Base-by-base conservation (phyloP, 306 rosid genomes). In the Macrotyloma uniflorum region DNA sequence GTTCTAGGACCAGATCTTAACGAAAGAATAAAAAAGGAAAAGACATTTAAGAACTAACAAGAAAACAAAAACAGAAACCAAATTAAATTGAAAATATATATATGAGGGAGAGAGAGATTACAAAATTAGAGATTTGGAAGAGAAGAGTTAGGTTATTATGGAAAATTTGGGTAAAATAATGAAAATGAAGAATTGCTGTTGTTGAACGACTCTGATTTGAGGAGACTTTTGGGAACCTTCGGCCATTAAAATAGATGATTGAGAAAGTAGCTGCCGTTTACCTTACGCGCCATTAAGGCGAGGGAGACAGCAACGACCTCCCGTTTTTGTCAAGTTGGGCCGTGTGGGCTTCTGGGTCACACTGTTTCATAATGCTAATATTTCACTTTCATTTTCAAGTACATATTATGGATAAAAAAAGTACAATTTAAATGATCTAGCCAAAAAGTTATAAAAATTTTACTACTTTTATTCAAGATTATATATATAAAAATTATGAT, bases 1-100 rank as follows among this genome's bases (percentile, higher is more conserved):
- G 81, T 50, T 42, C 59, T 22, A 24, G 70, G 82, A 76, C 62
- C 79, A 59, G 78, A 80, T 76, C 82, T 80, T 23, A 11, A 20
- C 59, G 68, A 76, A 30, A 64, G n/a, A 33, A 26, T 18, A 33
- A 54, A 10, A 20, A 4, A 67, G 32, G 30, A 51, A 64, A 67
- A 6, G 33, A 74, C 61, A 68, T 63, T 76, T 67, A 78, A 81
- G 51, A 49, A 58, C 3, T 8, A n/a, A 74, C 4, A 18, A 57
- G 54, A 4, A 23, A 5, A 7, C 33, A n/a, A 72, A 15, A 22
- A 55, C 8, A 55, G 54, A 33, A 46, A 42, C 15, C 2, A 46
- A 69, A 20, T 30, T 15, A 5, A 6, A n/a, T n/a, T 6, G 22
- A 10, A 4, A n/a, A 7, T 16, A 22, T 3, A 30, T 12, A 12